Evolutionary conservation across 2,329 filamentous ascomycete genomes (phyloP).

Genomic region (Xenoacremonium recifei): DNA sequence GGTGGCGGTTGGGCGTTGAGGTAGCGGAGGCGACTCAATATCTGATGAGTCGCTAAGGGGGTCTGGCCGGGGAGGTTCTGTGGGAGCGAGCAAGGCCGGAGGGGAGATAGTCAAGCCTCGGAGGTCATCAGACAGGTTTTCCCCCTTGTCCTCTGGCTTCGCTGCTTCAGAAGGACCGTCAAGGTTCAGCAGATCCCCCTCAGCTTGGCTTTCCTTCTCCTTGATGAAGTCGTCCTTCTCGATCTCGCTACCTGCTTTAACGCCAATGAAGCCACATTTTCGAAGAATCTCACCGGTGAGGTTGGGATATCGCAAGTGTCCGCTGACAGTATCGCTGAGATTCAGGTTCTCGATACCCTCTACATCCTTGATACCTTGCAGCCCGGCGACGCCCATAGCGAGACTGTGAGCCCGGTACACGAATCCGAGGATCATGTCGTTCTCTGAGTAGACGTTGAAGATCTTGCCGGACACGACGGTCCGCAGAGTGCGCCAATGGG

Average conservation of each 20-base stretch:
- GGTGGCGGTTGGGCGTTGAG: conserved; percentile 7
- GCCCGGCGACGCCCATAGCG: conserved; percentile 78
- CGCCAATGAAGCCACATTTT: conserved; percentile 49
- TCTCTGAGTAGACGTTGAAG: conserved; percentile 84
- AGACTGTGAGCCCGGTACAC: conserved; percentile 82
- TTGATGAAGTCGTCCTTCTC: conserved; percentile 52
- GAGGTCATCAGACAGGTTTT: conserved; percentile 22
- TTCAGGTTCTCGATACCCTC: conserved; percentile 61
- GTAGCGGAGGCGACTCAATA: conserved; percentile 15
- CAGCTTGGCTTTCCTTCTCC: conserved; percentile 37
- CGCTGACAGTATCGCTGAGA: conserved; percentile 51
- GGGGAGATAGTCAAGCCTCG: conserved; percentile 28
- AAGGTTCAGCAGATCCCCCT: conserved; percentile 31
- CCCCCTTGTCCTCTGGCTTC: conserved; percentile 12
- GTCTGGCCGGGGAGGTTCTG: conserved; percentile 10
- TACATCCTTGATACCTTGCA: conserved; percentile 70
- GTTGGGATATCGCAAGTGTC: conserved; percentile 52
- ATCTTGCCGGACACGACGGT: conserved; percentile 77
- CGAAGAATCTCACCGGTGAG: conserved; percentile 51
- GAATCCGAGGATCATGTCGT: conserved; percentile 85
- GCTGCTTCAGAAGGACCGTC: conserved; percentile 17
- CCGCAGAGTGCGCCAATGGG: conserved; percentile 74
- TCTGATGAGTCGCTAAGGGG: neutral
- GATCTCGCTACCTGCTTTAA: conserved; percentile 45
- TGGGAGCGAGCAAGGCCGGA: conserved; percentile 21